These are phyloP conservation scores for Scutellaria minor DNA, from an alignment of 257 asterid species.

Conservation along the genomic window DNA sequence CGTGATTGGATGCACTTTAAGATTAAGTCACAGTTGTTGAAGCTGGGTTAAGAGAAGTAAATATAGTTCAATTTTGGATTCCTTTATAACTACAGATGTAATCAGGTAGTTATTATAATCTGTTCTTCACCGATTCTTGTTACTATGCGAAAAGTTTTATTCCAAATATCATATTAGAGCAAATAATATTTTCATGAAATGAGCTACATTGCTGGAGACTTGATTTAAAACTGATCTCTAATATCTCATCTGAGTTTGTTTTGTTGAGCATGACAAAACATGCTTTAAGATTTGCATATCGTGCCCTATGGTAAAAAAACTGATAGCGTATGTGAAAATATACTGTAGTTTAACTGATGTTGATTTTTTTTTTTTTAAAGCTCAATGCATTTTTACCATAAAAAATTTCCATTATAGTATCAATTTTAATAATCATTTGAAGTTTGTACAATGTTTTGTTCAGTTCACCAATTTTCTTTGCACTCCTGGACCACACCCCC, in stretches of 20 bases:
- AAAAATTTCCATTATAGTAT: not conserved
- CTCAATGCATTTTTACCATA: not conserved
- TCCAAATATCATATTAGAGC: not conserved
- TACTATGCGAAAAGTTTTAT: not conserved
- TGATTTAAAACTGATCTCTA: not conserved
- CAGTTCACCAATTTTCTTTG: not conserved
- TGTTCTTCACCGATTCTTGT: not conserved
- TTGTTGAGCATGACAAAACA: not conserved
- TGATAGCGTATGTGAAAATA: not conserved
- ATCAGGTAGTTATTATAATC: not conserved
- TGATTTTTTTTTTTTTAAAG: not conserved
- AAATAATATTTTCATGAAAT: conserved; percentile 1
- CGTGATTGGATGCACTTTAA: not conserved
- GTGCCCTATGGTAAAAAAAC: not conserved
- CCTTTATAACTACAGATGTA: not conserved
- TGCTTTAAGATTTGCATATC: not conserved
- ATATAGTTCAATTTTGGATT: not conserved
- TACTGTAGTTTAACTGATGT: not conserved
- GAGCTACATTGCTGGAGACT: not conserved
- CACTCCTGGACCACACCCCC: conserved; percentile 2
- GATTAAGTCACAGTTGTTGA: not conserved
- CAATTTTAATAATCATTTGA: not conserved
- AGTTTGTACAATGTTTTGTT: not conserved
- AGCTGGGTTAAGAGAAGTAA: not conserved
- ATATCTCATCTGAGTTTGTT: not conserved